phyloP scores from a whole-genome alignment of 176 grass and related monocot genomes.

The Aegilops umbellulata region DNA sequence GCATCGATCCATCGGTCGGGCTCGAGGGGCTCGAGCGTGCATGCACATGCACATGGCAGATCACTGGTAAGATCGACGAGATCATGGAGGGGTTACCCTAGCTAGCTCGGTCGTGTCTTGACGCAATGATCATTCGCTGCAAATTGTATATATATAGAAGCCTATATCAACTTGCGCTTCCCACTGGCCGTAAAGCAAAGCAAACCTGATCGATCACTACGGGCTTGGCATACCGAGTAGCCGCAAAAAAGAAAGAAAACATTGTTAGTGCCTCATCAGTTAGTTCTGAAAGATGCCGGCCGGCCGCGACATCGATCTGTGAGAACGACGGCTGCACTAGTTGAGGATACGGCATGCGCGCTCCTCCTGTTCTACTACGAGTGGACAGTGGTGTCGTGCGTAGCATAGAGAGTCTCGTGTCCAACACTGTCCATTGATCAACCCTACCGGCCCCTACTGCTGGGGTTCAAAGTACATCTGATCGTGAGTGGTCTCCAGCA shows the following conservation, averaged over 20 bases:
- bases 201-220: constrained; percentile 11
- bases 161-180: constrained; percentile 32
- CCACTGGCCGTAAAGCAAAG: constrained; percentile 11
- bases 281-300: too few relatives aligned
- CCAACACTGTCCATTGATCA: background rate
- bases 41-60: background rate
- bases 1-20: background rate
- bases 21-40: background rate
- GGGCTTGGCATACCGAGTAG: background rate
- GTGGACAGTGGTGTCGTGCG: background rate
- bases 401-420: background rate
- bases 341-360: constrained; percentile 11
- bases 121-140: background rate
- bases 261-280: constrained; percentile 8
- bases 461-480: background rate
- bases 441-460: background rate
- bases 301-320: background rate
- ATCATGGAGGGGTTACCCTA: background rate
- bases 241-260: constrained; percentile 18
- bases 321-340: constrained; percentile 11
- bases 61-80: background rate
- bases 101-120: background rate
- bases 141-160: constrained; percentile 21
- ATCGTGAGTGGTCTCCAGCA: background rate
- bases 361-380: background rate